Percentiles rank a stretch among this genome's conserved stretches.
Evolutionary conservation across 805 yeast species (phyloP).

Genomic region (Myxozyma neglecta): DNA sequence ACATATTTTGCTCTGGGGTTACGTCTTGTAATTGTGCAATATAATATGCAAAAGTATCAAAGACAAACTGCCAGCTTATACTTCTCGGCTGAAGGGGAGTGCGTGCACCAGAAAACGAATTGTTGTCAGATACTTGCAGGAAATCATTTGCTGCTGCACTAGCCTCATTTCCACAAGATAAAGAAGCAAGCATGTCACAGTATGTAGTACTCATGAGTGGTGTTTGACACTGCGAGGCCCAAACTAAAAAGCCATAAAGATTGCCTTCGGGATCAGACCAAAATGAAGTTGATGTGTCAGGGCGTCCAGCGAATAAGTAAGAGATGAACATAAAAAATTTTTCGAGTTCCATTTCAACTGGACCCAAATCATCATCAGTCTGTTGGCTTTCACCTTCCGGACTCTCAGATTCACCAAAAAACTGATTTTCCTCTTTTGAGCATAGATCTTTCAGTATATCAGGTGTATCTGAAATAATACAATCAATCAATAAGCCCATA

Average conservation of each 20-base stretch:
- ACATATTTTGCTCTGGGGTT: conserved; percentile 18
- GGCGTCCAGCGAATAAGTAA: conserved; percentile 64
- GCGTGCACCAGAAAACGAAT: conserved; percentile 21
- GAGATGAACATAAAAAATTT: conserved; percentile 76
- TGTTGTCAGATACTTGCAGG: conserved; percentile 35
- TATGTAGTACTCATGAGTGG: conserved; percentile 81
- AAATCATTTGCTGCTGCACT: conserved; percentile 55
- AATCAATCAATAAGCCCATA: conserved; percentile 36
- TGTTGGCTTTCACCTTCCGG: conserved; percentile 49
- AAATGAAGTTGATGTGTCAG: conserved; percentile 54
- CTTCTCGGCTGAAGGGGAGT: conserved; percentile 20
- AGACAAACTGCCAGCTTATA: conserved; percentile 58
- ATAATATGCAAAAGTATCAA: conserved; percentile 56
- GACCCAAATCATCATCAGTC: conserved; percentile 15
- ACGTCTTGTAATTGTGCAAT: conserved; percentile 43
- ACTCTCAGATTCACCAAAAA: conserved; percentile 40
- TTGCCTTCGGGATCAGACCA: conserved; percentile 71
- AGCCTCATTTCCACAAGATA: conserved; percentile 60
- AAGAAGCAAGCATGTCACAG: conserved; percentile 72
- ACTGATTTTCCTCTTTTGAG: conserved; percentile 42
- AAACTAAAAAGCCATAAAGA: conserved; percentile 75
- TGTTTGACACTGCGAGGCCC: conserved; percentile 78
- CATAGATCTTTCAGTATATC: conserved; percentile 45
- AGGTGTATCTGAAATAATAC: conserved; percentile 41
- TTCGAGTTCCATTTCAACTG: conserved; percentile 67